Evolutionary conservation across 148 eudicot genomes (phyloP).

Genomic region (Cornus suecica): DNA sequence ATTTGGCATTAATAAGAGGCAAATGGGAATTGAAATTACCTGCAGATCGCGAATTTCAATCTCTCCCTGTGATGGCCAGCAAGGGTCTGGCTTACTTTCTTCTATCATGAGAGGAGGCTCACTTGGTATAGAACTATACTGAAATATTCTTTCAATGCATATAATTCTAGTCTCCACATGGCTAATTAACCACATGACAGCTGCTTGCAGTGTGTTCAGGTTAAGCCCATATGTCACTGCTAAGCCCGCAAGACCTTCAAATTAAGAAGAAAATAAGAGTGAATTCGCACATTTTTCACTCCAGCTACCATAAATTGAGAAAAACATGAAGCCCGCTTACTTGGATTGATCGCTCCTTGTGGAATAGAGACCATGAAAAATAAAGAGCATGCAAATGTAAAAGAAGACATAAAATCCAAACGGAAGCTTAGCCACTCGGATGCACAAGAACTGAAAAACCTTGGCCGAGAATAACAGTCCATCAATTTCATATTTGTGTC

Average conservation of each 20-base stretch:
- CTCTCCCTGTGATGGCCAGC: constrained; percentile 57
- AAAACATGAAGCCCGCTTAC: constrained; percentile 18
- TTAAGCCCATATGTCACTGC: constrained; percentile 59
- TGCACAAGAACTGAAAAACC: constrained; percentile 35
- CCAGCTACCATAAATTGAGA: neutral
- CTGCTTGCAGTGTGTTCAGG: constrained; percentile 39
- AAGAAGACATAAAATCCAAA: constrained; percentile 44
- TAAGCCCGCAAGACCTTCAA: constrained; percentile 56
- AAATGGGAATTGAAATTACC: constrained; percentile 21
- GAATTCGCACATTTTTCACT: neutral
- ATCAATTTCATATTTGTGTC: constrained; percentile 29
- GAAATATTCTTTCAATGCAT: constrained; percentile 64
- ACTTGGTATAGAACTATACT: constrained; percentile 43
- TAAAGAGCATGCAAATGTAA: constrained; percentile 48
- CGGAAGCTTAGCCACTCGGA: constrained; percentile 58
- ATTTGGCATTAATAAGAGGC: neutral
- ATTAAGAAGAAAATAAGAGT: neutral
- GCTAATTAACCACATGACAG: constrained; percentile 38
- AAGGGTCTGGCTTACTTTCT: constrained; percentile 33
- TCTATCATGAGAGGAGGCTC: constrained; percentile 57
- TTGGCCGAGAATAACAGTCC: constrained; percentile 39
- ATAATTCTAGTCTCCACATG: constrained; percentile 51
- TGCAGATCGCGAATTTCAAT: constrained; percentile 38
- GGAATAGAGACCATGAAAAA: constrained; percentile 53
- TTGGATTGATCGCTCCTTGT: constrained; percentile 39